Base-by-base conservation (phyloP, 805 yeast species). In the Barnettozyma salicaria region DNA sequence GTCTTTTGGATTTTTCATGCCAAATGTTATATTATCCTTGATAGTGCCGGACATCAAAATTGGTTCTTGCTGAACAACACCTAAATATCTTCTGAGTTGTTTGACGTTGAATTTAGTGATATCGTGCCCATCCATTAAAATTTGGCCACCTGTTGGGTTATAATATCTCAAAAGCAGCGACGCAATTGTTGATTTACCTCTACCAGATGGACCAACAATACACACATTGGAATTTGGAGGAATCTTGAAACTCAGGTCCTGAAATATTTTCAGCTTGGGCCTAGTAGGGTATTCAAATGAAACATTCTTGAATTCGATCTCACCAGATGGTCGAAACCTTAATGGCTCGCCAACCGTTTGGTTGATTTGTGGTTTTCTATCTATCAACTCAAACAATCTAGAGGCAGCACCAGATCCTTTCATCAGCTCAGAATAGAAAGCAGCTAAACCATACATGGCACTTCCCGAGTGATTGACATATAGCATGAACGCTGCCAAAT, bases 371-470 rank as follows among this genome's bases (percentile, higher is more conserved):
- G 97, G 89, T 40, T 76, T 64, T 59, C 83, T 70, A 44, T 86
- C 95, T 30, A 82, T 75, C 32, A 92, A 66, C 58, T 92, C 98
- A 63, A 90, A 90, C 25, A 90, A 67, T 46, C 98, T 70, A 37
- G 90, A 79, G 0, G 97, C 94, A 1, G 97, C 97, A 39, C 98
- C 98, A 7, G 87, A 84, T 37, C 97, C 97, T 64, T 92, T 92
- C 98, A 92, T 92, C 41, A 92, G 65, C 58, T 92, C 98, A 1
- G 96, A 80, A 55, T 89, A 92, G 56, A 92, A 90, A 44, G 84
- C 82, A 0, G 96, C 90, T n/a, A 90, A 58, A 0, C 97, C 96
- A 57, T 83, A 84, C 36, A 90, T 84, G 5, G 97, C 82, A 23
- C 83, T 71, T 1, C 97, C 97, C 1, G 96, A 82, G 58, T 85